Conservation (phyloP, 108 stramenopile species). For the Fragilaria crotonensis region DNA sequence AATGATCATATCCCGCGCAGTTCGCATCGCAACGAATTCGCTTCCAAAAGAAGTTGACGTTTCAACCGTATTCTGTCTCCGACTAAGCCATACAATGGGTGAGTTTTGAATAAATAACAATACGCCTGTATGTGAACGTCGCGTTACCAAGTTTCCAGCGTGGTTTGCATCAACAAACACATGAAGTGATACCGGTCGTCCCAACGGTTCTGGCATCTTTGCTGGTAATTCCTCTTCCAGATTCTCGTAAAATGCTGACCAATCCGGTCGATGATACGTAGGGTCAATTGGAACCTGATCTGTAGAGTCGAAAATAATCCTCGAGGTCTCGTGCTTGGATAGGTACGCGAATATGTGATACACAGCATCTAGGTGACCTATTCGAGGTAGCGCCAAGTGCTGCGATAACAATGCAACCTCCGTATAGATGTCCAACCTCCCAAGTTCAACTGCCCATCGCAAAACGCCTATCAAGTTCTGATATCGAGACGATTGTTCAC, state of each 20-base stretch:
- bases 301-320: constrained; percentile 28
- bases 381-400: constrained; percentile 23
- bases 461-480: constrained; percentile 40
- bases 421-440: constrained; percentile 30
- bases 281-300: no score
- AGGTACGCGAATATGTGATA: constrained; percentile 28
- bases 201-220: no score
- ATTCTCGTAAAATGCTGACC: no score
- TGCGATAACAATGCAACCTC: constrained; percentile 39
- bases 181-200: no score
- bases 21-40: constrained; percentile 20
- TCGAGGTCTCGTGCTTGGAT: constrained; percentile 9
- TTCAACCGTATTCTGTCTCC: no score
- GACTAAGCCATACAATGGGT: no score
- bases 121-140: constrained; percentile 46
- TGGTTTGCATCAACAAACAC: constrained; percentile 53
- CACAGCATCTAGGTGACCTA: constrained; percentile 33
- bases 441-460: constrained; percentile 44
- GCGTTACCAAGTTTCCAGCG: constrained; percentile 33
- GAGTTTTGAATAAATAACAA: constrained; percentile 40
- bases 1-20: no score
- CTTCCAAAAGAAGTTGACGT: constrained; percentile 27
- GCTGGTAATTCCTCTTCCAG: no score
- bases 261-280: no score
- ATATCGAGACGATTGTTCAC: no score